Evolutionary conservation across 208 protist genomes (phyloP).

Genomic region (Porcisia deanei): DNA sequence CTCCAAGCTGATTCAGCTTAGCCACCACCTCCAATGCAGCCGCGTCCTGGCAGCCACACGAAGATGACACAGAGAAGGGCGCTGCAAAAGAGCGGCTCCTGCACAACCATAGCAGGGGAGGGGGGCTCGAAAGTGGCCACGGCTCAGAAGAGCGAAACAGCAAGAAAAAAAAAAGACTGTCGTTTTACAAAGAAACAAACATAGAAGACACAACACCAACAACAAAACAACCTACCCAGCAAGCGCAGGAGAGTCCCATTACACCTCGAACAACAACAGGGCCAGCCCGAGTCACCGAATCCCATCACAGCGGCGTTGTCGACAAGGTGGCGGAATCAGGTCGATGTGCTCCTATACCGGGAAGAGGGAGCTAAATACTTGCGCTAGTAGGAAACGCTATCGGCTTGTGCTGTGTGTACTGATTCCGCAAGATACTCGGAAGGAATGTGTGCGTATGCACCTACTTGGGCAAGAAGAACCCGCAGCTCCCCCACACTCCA

Average conservation of each 20-base stretch:
- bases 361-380: not conserved
- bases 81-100: conserved; percentile 9
- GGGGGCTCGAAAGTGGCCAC: not conserved
- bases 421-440: conserved; percentile 16
- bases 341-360: not conserved
- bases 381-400: not conserved
- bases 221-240: too few relatives aligned
- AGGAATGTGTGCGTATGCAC: conserved; percentile 39
- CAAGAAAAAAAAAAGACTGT: not conserved
- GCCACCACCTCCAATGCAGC: conserved; percentile 7
- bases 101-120: not conserved
- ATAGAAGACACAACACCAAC: not conserved
- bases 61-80: conserved; percentile 3
- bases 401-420: not conserved
- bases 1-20: too few relatives aligned
- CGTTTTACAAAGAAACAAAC: too few relatives aligned
- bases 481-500: conserved; percentile 66
- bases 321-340: not conserved
- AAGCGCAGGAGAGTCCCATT: not conserved
- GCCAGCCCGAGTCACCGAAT: not conserved
- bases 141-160: conserved; percentile 6
- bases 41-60: not conserved
- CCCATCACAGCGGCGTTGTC: not conserved
- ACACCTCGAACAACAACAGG: not conserved
- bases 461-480: conserved; percentile 43